A percentile compares a stretch with the other conserved stretches of the same genome.
These are phyloP conservation scores for Primulina huaijiensis DNA, from an alignment of 257 asterid genomes.

Conservation along the genomic window DNA sequence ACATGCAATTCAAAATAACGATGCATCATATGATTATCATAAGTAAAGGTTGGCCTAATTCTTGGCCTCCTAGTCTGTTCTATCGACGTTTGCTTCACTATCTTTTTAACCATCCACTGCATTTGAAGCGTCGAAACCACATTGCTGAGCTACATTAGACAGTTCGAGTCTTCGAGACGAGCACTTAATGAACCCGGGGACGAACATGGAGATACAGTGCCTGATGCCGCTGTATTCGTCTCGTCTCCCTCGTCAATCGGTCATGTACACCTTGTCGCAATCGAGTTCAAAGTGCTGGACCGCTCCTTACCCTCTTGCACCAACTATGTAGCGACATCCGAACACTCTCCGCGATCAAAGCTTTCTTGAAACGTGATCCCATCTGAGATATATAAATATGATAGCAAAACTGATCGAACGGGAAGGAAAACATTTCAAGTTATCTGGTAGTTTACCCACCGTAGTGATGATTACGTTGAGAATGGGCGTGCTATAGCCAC, in stretches of 20 bases:
- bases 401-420: neutral
- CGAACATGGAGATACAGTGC: slow-evolving; percentile 63
- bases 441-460: slow-evolving; percentile 26
- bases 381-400: slow-evolving; percentile 35
- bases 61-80: no score
- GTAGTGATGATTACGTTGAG: slow-evolving; percentile 73
- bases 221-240: slow-evolving; percentile 55
- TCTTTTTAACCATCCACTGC: slow-evolving; percentile 16
- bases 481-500: slow-evolving; percentile 83
- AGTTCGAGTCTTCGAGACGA: slow-evolving; percentile 32
- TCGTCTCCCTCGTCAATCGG: slow-evolving; percentile 75
- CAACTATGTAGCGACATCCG: slow-evolving; percentile 82
- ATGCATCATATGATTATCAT: no score
- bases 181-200: slow-evolving; percentile 43
- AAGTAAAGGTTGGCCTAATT: no score
- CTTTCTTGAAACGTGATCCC: slow-evolving; percentile 85
- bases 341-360: slow-evolving; percentile 81
- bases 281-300: slow-evolving; percentile 53
- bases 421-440: neutral
- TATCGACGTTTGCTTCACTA: neutral
- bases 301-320: slow-evolving; percentile 85
- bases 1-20: no score
- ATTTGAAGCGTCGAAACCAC: slow-evolving; percentile 25
- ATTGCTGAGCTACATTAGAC: slow-evolving; percentile 28
- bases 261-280: slow-evolving; percentile 72